Base-by-base conservation (phyloP, 2,329 filamentous ascomycete genomes). In the Arthrinium puccinioides region DNA sequence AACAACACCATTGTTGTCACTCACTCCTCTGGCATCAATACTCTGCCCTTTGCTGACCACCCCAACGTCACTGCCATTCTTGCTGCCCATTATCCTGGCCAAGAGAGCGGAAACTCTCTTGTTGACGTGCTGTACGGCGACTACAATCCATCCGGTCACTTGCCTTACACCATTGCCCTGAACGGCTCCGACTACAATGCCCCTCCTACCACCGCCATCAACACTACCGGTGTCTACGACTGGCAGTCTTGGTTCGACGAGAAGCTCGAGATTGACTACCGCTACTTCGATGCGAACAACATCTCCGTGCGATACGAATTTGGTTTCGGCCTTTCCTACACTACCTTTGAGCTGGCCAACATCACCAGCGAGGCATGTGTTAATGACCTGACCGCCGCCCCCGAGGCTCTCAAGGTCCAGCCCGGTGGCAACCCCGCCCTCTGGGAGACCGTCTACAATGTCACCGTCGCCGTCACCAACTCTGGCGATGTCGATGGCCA, bases 161-260 rank as follows among this genome's bases (percentile, higher is more conserved):
- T 79, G 2, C 72, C 77, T 4, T 86, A 85, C 61, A 85, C 81
- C n/a, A 75, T 84, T 48, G 79, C 79, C n/a, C 59, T 63, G 42
- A 68, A 70, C 19, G 72, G 66, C 15, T 63, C 57, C 24, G 64
- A 68, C 56, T 66, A 66, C 55, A 65, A 66, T 30, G 60, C 60
- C 1, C 61, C 62, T 4, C 55, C 58, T 1, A 63, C 57, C 13
- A 64, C 62, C 2, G 52, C 47, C 9, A 44, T 62, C 46, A 55
- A 59, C 47, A 63, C 56, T 32, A 58, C 52, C 1, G 61, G 60
- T 21, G 40, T 44, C n/a, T 46, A 63, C 32, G 61, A 63, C 46
- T 66, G 63, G 63, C 63, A 66, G 55, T 54, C 56, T 1, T 60
- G 56, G 51, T 84, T 82, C 54, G 66, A 69, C 20, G 79, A 82